A percentile compares a stretch with the other conserved stretches of the same genome.
Evolutionary conservation across 129 eudicot genomes (phyloP).

Genomic region (Arctium minus): DNA sequence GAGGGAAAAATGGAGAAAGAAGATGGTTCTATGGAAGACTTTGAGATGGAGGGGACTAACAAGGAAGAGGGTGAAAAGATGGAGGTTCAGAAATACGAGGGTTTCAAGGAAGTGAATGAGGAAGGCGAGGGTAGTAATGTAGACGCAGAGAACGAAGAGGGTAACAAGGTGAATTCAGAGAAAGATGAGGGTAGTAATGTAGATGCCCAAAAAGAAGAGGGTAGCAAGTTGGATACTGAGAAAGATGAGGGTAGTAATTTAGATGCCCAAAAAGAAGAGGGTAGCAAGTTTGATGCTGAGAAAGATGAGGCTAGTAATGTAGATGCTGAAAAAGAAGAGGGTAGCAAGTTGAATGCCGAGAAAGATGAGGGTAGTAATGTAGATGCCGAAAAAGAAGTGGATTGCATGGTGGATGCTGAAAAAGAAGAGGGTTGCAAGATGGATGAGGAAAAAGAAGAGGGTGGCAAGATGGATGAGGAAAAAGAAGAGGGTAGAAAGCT

Average conservation of each 20-base stretch:
- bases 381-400: constrained; percentile 6
- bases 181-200: background rate
- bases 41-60: background rate
- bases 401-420: background rate
- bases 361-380: constrained; percentile 8
- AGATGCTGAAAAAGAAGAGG: background rate
- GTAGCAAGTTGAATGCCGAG: background rate
- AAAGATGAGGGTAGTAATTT: background rate
- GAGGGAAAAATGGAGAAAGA: background rate
- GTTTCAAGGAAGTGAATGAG: background rate
- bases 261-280: constrained; percentile 1
- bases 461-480: background rate
- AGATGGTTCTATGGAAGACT: background rate
- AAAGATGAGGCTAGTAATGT: background rate
- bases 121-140: background rate
- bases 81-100: constrained; percentile 23
- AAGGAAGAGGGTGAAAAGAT: background rate
- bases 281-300: background rate
- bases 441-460: background rate
- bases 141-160: background rate
- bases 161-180: background rate
- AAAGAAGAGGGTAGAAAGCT: background rate
- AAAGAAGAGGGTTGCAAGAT: background rate
- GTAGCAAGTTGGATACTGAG: background rate
- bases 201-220: background rate